These are phyloP conservation scores for Arbutus unedo DNA, from an alignment of 148 eudicot genomes.

Conservation along the genomic window DNA sequence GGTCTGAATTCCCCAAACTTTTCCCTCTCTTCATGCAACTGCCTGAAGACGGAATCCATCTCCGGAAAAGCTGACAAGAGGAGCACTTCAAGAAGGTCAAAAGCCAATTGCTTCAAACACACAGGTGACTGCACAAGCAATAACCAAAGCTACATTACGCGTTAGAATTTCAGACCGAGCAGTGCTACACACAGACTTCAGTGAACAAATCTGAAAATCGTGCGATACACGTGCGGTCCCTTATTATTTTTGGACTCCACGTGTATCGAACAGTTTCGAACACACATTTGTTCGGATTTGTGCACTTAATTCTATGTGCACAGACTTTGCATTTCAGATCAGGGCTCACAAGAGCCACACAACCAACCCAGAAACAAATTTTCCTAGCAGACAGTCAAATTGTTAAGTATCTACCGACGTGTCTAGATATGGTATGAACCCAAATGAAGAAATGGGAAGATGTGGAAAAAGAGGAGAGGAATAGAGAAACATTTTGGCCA, in stretches of 20 bases:
- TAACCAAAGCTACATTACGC: neutral
- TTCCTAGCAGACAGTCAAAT: neutral
- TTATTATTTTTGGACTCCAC: too few species aligned
- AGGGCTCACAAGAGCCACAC: neutral
- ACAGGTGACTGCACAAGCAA: conserved; percentile 71
- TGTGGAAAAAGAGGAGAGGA: too few species aligned
- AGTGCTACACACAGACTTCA: too few species aligned
- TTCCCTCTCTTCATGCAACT: conserved; percentile 61
- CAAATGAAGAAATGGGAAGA: too few species aligned
- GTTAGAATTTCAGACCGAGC: neutral
- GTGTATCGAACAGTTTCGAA: too few species aligned
- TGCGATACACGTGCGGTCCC: too few species aligned
- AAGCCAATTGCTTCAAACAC: conserved; percentile 70
- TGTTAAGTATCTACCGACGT: too few species aligned
- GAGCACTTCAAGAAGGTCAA: conserved; percentile 76
- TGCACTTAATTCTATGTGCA: too few species aligned
- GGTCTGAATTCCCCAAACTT: conserved; percentile 66
- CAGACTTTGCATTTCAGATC: neutral
- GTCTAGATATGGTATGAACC: too few species aligned
- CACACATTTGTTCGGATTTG: too few species aligned
- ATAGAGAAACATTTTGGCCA: too few species aligned
- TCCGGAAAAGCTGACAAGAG: conserved; percentile 84
- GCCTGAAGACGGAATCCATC: conserved; percentile 60
- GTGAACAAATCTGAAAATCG: too few species aligned
- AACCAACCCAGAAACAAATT: neutral